Conservation (phyloP, 805 yeast species). For the Wickerhamiella kurtzmanii region DNA sequence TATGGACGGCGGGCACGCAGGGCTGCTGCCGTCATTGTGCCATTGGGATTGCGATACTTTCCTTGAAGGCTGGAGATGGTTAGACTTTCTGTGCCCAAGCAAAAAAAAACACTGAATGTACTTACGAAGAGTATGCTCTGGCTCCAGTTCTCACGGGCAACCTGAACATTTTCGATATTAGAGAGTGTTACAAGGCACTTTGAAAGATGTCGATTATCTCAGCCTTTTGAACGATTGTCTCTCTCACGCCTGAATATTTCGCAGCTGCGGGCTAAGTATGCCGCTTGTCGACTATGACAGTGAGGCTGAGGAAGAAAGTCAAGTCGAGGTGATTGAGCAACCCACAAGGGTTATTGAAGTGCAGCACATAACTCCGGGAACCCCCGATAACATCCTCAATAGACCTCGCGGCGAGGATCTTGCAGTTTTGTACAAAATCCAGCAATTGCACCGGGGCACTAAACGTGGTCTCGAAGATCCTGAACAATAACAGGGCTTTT, state of each 20-base stretch:
- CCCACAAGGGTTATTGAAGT: not conserved
- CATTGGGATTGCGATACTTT: slow-evolving; percentile 49
- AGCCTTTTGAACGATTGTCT: too few species aligned
- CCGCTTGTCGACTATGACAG: slow-evolving; percentile 11
- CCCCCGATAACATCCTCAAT: not conserved
- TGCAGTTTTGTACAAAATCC: slow-evolving; percentile 8
- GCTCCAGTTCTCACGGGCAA: not conserved
- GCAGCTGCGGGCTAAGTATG: slow-evolving; percentile 1
- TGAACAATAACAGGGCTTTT: not conserved
- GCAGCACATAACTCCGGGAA: not conserved
- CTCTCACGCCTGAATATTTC: not conserved
- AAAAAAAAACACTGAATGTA: not conserved
- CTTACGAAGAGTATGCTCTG: not conserved
- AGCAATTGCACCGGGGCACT: not conserved
- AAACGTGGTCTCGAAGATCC: not conserved
- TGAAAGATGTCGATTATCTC: not conserved
- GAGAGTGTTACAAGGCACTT: too few species aligned
- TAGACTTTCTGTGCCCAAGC: not conserved
- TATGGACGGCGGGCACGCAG: slow-evolving; percentile 80
- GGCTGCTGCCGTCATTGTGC: slow-evolving; percentile 88
- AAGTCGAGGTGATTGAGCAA: not conserved
- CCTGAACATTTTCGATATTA: not conserved
- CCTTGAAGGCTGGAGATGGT: slow-evolving; percentile 4
- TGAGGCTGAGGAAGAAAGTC: slow-evolving; percentile 6
- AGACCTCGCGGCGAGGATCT: slow-evolving; percentile 6